Conservation (phyloP, 2,329 filamentous ascomycete genomes). For the Chaetomium strumarium region DNA sequence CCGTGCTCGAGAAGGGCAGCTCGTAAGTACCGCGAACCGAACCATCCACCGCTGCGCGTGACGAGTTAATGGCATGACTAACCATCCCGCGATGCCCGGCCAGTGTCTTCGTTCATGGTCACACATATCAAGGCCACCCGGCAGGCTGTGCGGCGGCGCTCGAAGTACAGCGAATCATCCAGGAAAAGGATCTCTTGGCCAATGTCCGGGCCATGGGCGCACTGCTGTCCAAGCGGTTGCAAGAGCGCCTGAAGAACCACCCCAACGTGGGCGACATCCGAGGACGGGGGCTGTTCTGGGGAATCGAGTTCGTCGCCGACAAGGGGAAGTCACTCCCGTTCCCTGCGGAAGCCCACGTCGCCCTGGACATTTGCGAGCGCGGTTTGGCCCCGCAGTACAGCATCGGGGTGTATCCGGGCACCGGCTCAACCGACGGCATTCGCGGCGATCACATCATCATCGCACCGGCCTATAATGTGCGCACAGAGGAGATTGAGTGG, state of each 20-base stretch:
- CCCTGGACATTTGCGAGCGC: conserved; percentile 30
- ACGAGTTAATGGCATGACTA: neutral
- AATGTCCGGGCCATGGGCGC: conserved; percentile 32
- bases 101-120: conserved; percentile 52
- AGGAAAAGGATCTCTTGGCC: conserved; percentile 30
- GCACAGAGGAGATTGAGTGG: conserved; percentile 47
- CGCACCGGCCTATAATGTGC: conserved; percentile 62
- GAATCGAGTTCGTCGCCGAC: conserved; percentile 37
- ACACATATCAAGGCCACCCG: conserved; percentile 46
- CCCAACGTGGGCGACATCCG: conserved; percentile 39
- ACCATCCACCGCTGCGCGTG: too few species aligned
- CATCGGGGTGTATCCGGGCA: conserved; percentile 55
- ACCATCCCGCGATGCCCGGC: neutral
- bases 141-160: conserved; percentile 36
- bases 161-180: conserved; percentile 36
- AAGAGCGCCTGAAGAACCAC: conserved; percentile 27
- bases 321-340: conserved; percentile 32
- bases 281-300: conserved; percentile 41
- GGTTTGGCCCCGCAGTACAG: conserved; percentile 30
- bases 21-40: conserved; percentile 27
- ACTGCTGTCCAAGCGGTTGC: conserved; percentile 29
- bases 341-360: conserved; percentile 28
- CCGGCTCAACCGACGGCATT: conserved; percentile 54
- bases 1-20: conserved; percentile 38
- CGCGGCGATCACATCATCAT: conserved; percentile 64